Evolutionary conservation across 192 early-diverging fungal genomes (phyloP), one percentile per base, ranked within the genome.

Genomic region (Mortierella hygrophila): DNA sequence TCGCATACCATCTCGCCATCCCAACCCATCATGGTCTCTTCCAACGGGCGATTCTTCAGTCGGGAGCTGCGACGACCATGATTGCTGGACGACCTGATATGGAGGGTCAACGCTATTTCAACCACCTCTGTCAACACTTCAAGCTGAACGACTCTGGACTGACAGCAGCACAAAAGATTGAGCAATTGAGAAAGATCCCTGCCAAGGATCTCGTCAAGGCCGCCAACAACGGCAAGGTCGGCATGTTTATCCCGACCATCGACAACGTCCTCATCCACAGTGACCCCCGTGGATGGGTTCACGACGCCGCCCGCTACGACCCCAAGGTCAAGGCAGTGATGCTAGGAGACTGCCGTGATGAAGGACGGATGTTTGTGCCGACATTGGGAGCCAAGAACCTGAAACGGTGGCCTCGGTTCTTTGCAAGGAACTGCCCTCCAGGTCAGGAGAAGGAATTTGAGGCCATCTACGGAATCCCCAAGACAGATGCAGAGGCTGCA

Each of bases 1-100:
- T 92, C 65, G 78, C 73, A 32, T 88, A 83, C 55, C 90, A 81
- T 63, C 54, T 81, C 9, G 29, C 74, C 10, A 82, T 76, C 68
- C 79, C 74, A 7, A 52, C 77, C 9, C 88, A 84, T 26, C 80
- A 88, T 63, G 79, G 82, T 7, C 71, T 88, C 16, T 85, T 88
- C 54, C 79, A 81, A 21, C 79, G 79, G 0, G 88, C 82, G 8
- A 88, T 88, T 29, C 55, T 88, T 18, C 88, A 88, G 40, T 88
- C 88, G 6, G 88, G 88, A 21, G 55, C 77, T 6, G 38, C 70
- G 0, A 79, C 79, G 20, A 84, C 80, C 35, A 85, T 85, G 72
- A 46, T 54, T 23, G 73, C 88, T 6, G 82, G 74, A 2, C 35
- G 40, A 16, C 63, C 84, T 3, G 54, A 77, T 11, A 29, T 78